These are phyloP conservation scores for Zymoseptoria crescenta DNA, from an alignment of 2,329 filamentous ascomycete genomes.

Conservation along the genomic window DNA sequence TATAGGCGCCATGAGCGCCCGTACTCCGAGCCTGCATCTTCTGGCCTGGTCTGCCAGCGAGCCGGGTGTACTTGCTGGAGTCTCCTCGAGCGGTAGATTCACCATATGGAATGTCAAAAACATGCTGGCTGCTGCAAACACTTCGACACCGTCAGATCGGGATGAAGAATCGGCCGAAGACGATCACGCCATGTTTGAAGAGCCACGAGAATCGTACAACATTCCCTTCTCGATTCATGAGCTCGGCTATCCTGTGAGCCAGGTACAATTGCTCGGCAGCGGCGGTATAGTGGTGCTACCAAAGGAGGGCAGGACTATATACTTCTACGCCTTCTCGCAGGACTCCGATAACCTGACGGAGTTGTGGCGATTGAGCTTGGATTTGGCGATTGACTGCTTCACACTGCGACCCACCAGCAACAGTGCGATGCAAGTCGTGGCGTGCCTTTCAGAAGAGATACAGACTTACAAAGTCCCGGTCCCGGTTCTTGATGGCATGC, in stretches of 20 bases:
- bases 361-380: slow-evolving; percentile 14
- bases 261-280: slow-evolving; percentile 17
- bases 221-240: slow-evolving; percentile 8
- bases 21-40: slow-evolving; percentile 4
- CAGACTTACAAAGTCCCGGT: slow-evolving; percentile 15
- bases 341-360: slow-evolving; percentile 12
- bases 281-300: slow-evolving; percentile 21
- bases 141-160: neutral
- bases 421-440: slow-evolving; percentile 7
- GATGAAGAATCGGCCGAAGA: slow-evolving; percentile 9
- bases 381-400: slow-evolving; percentile 14
- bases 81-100: neutral
- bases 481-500: slow-evolving; percentile 15
- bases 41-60: slow-evolving; percentile 9
- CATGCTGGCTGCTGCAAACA: neutral
- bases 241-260: slow-evolving; percentile 4
- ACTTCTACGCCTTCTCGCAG: slow-evolving; percentile 17
- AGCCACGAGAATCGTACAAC: slow-evolving; percentile 11
- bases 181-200: slow-evolving; percentile 17
- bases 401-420: slow-evolving; percentile 6
- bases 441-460: slow-evolving; percentile 5
- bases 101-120: slow-evolving; percentile 1
- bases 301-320: slow-evolving; percentile 10
- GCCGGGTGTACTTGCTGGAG: neutral
- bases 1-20: slow-evolving; percentile 5